These are phyloP conservation scores for Coriolopsis trogii DNA, from an alignment of 1,284 basidiomycete genomes.

Conservation along the genomic window DNA sequence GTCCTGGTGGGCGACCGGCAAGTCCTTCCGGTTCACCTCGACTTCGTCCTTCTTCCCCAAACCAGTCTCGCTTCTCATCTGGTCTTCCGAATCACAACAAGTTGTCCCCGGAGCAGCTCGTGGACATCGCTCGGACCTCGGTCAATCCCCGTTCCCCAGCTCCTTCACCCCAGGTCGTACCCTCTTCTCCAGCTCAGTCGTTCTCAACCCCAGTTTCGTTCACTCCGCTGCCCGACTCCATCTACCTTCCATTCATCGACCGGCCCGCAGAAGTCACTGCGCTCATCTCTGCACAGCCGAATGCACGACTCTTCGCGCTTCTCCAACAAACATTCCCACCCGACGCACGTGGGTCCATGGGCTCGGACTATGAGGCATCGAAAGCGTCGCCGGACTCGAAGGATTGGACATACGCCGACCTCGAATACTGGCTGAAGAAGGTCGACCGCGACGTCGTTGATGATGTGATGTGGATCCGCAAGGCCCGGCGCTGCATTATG, in stretches of 20 bases:
- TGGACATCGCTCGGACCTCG: constrained; percentile 65
- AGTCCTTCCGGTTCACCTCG: constrained; percentile 33
- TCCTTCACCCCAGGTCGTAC: constrained; percentile 19
- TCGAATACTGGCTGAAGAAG: constrained; percentile 61
- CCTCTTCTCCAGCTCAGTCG: background rate
- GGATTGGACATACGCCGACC: constrained; percentile 60
- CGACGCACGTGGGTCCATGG: constrained; percentile 27
- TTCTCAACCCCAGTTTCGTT: constrained; percentile 57
- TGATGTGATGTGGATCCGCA: constrained; percentile 66
- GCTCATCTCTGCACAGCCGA: constrained; percentile 63
- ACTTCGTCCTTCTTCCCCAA: constrained; percentile 31
- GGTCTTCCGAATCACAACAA: constrained; percentile 31
- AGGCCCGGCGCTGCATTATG: constrained; percentile 67
- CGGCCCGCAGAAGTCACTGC: constrained; percentile 65
- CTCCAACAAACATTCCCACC: constrained; percentile 67
- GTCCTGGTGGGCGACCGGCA: constrained; percentile 25
- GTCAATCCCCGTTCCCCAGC: constrained; percentile 45
- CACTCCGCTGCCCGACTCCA: constrained; percentile 67
- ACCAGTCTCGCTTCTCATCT: constrained; percentile 27
- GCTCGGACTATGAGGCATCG: constrained; percentile 32
- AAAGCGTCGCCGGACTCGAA: constrained; percentile 43
- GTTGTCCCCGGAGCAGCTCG: constrained; percentile 66
- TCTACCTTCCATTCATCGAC: constrained; percentile 78
- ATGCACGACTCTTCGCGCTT: constrained; percentile 67
- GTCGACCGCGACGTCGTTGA: constrained; percentile 59